Conservation (phyloP, 108 stramenopile species). For the Skeletonema potamos region DNA sequence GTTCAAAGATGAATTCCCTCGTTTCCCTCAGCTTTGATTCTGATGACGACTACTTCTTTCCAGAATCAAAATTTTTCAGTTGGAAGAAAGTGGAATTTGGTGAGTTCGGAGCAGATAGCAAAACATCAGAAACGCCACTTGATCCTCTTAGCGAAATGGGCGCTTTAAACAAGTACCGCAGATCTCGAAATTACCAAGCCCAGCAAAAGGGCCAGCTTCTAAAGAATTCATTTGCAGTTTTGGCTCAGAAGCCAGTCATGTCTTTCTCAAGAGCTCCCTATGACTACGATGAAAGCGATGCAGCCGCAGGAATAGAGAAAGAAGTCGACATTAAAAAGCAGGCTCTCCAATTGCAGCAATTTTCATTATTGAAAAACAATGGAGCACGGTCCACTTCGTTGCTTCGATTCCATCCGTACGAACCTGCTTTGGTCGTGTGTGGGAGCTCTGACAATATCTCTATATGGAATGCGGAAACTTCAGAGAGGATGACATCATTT, state of each 20-base stretch:
- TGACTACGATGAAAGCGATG: conserved; percentile 42
- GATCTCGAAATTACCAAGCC: conserved; percentile 59
- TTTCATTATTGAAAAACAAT: conserved; percentile 64
- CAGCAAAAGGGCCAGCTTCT: conserved; percentile 51
- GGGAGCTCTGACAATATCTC: conserved; percentile 75
- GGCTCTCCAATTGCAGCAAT: conserved; percentile 71
- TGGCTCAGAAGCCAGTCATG: conserved; percentile 51
- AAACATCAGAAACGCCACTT: conserved; percentile 12
- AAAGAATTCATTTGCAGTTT: conserved; percentile 53
- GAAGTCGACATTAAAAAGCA: conserved; percentile 53
- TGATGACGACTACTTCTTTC: conserved; percentile 39
- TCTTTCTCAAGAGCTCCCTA: conserved; percentile 23
- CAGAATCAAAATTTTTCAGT: conserved; percentile 67
- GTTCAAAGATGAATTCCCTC: background rate
- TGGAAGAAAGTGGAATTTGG: conserved; percentile 77
- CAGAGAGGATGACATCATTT: conserved; percentile 49
- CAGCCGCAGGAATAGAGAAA: conserved; percentile 36
- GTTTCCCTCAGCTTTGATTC: conserved; percentile 2
- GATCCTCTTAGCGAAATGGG: conserved; percentile 83
- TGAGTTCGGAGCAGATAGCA: conserved; percentile 17
- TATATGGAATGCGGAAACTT: conserved; percentile 79
- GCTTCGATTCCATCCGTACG: conserved; percentile 92
- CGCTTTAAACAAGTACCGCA: conserved; percentile 66
- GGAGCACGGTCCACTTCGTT: conserved; percentile 72
- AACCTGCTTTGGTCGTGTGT: conserved; percentile 85